Base-by-base conservation (phyloP, 371 early-diverging fungal genomes). In the Mortierella sp. region DNA sequence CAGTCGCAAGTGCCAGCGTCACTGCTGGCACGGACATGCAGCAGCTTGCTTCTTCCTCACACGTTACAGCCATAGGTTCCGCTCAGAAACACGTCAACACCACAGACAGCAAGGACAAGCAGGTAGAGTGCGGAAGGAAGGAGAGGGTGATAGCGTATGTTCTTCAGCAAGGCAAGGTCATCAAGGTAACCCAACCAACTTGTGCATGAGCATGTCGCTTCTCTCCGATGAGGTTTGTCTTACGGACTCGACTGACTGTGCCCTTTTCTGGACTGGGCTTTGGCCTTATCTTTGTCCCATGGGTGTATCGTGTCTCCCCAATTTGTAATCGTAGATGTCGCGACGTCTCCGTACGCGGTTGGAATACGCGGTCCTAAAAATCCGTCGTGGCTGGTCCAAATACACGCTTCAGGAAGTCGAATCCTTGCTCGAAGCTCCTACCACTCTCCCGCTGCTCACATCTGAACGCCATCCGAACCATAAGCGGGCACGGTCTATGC, bases 351-450 rank as follows among this genome's bases (percentile, higher is more conserved):
- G 72, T 16, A 72, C 63, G 3, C 72, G 72, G n/a, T 67, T 72
- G 13, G 63, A 72, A 27, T 72, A 66, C 50, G 72, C 72, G 19
- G 61, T 72, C 50, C 56, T 72, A 38, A 72, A 72, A 50, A 72
- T 72, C 58, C 67, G 72, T 28, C 63, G 72, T 10, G 72, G 72
- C 6, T 72, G 72, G 72, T 72, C 72, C 19, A 72, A 72, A 26
- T 72, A 67, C 59, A 72, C 72, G 14, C 63, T 72, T 6, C 67
- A 66, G 16, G 72, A 72, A 50, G 59, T 72, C 30, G 72, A 72
- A 53, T 66, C 72, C 2, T 54, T 72, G 13, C 52, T 58, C 9
- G 54, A 64, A 45, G 31, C 62, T 13, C 27, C 27, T n/a, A 21
- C 58, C 63, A 2, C 26, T 39, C 42, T 61, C 61, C 13, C 58